Evolutionary conservation across 768 basidiomycete genomes (phyloP).

Genomic region (Crepidotus variabilis): DNA sequence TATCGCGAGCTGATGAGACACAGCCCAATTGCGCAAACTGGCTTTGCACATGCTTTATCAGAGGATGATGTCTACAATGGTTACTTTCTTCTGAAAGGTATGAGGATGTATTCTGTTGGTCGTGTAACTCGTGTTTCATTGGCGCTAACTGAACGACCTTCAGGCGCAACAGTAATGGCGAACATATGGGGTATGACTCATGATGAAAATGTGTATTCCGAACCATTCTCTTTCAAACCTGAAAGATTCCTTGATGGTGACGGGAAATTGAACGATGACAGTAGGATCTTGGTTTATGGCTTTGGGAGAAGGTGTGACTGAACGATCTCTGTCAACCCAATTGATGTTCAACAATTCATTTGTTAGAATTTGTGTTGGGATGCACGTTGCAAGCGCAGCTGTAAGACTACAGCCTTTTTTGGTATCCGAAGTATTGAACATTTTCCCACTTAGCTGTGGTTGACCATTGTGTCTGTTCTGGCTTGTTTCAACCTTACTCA

Average conservation of each 20-base stretch:
- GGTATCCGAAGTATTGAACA: neutral
- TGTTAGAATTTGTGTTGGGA: constrained; percentile 14
- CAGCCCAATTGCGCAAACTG: constrained; percentile 12
- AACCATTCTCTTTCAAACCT: constrained; percentile 35
- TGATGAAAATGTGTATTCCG: constrained; percentile 25
- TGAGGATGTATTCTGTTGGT: neutral
- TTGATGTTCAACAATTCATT: too few relatives aligned
- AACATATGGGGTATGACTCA: constrained; percentile 33
- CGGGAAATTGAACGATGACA: constrained; percentile 32
- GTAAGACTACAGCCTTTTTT: neutral
- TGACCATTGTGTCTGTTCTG: constrained; percentile 2
- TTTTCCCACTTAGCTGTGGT: constrained; percentile 7
- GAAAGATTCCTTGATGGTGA: constrained; percentile 38
- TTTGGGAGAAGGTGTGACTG: constrained; percentile 32
- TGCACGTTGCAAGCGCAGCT: constrained; percentile 9
- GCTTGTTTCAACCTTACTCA: constrained; percentile 3
- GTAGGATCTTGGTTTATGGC: constrained; percentile 31
- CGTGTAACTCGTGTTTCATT: neutral
- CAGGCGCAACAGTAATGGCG: constrained; percentile 24
- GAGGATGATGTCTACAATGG: constrained; percentile 23
- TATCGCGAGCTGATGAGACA: constrained; percentile 13
- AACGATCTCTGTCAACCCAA: neutral
- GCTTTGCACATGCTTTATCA: constrained; percentile 16
- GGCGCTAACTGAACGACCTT: constrained; percentile 9
- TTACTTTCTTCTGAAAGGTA: constrained; percentile 18